Percentiles rank a stretch among this genome's conserved stretches.
Evolutionary conservation across 768 basidiomycete species (phyloP).

Genomic region (Leucocoprinus birnbaumii): DNA sequence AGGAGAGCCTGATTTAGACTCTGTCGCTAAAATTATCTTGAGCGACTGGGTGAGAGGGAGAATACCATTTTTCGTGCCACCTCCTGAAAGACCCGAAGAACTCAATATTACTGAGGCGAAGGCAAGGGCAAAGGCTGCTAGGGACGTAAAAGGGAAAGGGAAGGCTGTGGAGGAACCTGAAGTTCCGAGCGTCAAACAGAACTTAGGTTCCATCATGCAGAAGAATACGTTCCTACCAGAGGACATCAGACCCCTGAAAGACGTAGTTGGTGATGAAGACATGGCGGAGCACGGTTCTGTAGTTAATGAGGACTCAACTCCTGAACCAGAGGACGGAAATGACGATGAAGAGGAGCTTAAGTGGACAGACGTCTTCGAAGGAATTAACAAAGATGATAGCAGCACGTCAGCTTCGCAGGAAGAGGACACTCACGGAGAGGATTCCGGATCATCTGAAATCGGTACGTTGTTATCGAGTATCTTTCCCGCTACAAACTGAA

Average conservation of each 20-base stretch:
- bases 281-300: slow-evolving; percentile 36
- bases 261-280: slow-evolving; percentile 43
- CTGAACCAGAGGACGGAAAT: slow-evolving; percentile 28
- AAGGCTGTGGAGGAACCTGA: slow-evolving; percentile 40
- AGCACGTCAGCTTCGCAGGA: slow-evolving; percentile 7
- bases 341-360: slow-evolving; percentile 55
- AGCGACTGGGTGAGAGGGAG: slow-evolving; percentile 97
- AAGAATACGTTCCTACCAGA: slow-evolving; percentile 86
- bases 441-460: slow-evolving; percentile 21
- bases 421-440: slow-evolving; percentile 18
- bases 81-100: slow-evolving; percentile 79
- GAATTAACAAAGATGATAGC: slow-evolving; percentile 33
- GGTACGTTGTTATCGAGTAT: slow-evolving; percentile 14
- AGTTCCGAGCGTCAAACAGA: slow-evolving; percentile 75
- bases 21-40: slow-evolving; percentile 91
- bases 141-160: slow-evolving; percentile 50
- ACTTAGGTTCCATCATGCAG: slow-evolving; percentile 82
- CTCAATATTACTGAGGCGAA: slow-evolving; percentile 64
- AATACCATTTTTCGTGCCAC: slow-evolving; percentile 94
- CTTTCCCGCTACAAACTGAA: no score
- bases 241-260: slow-evolving; percentile 70
- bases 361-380: slow-evolving; percentile 88
- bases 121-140: slow-evolving; percentile 48
- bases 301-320: slow-evolving; percentile 31
- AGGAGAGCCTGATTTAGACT: slow-evolving; percentile 90